Base-by-base conservation (phyloP, 495 filamentous ascomycete genomes). In the Aspergillus sparsus region DNA sequence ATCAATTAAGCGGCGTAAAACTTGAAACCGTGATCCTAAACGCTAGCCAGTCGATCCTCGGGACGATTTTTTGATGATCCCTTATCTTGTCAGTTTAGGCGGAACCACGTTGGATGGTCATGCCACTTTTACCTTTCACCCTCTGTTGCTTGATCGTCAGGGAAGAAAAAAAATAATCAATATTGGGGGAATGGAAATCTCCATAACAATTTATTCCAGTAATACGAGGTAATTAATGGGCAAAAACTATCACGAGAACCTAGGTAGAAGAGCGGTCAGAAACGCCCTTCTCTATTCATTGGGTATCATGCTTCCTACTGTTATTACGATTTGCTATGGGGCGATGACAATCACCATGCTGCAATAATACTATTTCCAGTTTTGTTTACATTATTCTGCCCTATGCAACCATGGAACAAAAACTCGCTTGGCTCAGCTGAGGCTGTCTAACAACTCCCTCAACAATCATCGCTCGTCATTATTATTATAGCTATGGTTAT, bases 11-110 rank as follows among this genome's bases (percentile, higher is more conserved):
- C 60, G 60, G 60, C 54, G 60, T 62, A 42, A 34, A 62, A 62
- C 45, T 9, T 66, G 64, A 63, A 66, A 66, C 64, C 47, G 41
- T 58, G 53, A 63, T 60, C 57, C 55, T 60, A 55, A 58, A 58
- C 46, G 60, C 57, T 63, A 61, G 35, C 44, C 54, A 46, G 64
- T 15, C 56, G 59, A 66, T 66, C 63, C 31, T 56, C 49, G 49
- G 51, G 50, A 27, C 21, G 41, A 55, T 39, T 50, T 54, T 42
- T 41, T 46, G 45, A 31, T 32, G 15, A 59, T 35, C 52, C n/a
- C 57, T 53, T 21, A 50, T 44, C 58, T 46, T 53, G 35, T 55
- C 45, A 31, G 31, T 21, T 49, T 27, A 27, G 21, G 21, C 21
- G 21, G 21, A 27, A 27, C 21, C 21, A 27, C 21, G 21, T 27